A percentile compares a stretch with the other conserved stretches of the same genome.
Evolutionary conservation across 139 green algal species (phyloP).

Genomic region (Tetraselmis chui): DNA sequence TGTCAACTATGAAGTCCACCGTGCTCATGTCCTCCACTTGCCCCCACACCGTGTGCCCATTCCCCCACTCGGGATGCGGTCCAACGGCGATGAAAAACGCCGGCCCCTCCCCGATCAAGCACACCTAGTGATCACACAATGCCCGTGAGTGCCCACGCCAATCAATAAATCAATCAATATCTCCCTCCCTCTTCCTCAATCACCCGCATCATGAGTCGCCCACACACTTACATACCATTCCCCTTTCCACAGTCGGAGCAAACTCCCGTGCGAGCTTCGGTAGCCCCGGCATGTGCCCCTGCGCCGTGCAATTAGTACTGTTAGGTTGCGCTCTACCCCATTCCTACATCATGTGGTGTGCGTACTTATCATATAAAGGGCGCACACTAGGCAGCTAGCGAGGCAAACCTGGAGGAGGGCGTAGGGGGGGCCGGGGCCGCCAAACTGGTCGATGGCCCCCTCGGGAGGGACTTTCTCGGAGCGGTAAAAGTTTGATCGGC

Average conservation of each 20-base stretch:
- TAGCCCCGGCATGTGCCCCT: neutral
- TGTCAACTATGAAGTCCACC: constrained; percentile 15
- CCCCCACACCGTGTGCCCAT: constrained; percentile 34
- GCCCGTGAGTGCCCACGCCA: neutral
- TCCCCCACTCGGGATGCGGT: constrained; percentile 32
- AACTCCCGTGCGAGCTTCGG: neutral
- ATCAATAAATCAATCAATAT: too few species aligned
- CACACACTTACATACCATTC: neutral
- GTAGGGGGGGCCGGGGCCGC: constrained; percentile 32
- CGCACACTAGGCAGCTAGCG: too few species aligned
- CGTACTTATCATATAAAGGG: too few species aligned
- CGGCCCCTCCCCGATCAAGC: constrained; percentile 32
- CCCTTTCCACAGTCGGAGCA: neutral
- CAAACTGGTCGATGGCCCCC: constrained; percentile 21
- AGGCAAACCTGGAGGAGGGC: constrained; percentile 32
- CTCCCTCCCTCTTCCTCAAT: too few species aligned
- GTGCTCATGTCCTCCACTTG: constrained; percentile 22
- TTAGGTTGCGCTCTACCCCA: too few species aligned
- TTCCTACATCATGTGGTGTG: too few species aligned
- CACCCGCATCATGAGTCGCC: neutral
- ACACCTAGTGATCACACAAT: constrained; percentile 19
- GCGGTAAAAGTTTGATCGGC: constrained; percentile 11
- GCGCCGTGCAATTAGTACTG: too few species aligned
- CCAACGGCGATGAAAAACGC: constrained; percentile 42
- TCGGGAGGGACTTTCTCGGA: constrained; percentile 2